These are phyloP conservation scores for Diplodia scrobiculata DNA, from an alignment of 2,329 filamentous ascomycete species.

Conservation along the genomic window DNA sequence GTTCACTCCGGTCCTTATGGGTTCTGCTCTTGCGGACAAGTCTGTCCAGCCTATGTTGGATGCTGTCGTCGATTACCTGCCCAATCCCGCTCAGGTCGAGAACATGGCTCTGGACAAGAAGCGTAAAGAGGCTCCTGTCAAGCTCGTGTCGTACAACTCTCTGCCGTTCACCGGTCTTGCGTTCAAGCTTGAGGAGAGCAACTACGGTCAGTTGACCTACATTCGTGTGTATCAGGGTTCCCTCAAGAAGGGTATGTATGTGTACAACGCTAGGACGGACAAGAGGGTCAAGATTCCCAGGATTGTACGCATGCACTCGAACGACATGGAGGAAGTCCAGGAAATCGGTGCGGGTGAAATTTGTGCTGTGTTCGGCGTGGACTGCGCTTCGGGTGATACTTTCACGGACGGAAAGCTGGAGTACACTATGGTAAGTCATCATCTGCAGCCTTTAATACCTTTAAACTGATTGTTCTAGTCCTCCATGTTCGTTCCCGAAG, in stretches of 20 bases:
- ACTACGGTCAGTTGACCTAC: slow-evolving; percentile 97
- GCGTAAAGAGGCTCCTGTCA: slow-evolving; percentile 75
- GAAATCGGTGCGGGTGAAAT: slow-evolving; percentile 97
- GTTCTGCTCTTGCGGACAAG: slow-evolving; percentile 91
- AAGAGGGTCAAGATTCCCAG: slow-evolving; percentile 96
- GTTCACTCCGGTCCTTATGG: slow-evolving; percentile 96
- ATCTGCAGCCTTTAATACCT: too few species aligned
- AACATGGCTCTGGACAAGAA: slow-evolving; percentile 86
- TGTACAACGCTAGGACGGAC: slow-evolving; percentile 90
- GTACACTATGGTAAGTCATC: slow-evolving; percentile 73
- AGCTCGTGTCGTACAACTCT: slow-evolving; percentile 89
- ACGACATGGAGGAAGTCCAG: slow-evolving; percentile 95
- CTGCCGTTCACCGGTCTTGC: slow-evolving; percentile 92
- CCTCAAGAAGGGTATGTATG: slow-evolving; percentile 81
- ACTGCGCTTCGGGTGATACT: slow-evolving; percentile 95
- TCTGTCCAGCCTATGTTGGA: slow-evolving; percentile 95
- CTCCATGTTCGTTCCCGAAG: slow-evolving; percentile 96
- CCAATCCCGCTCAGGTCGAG: slow-evolving; percentile 84
- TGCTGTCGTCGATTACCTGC: slow-evolving; percentile 92
- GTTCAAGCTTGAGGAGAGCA: slow-evolving; percentile 99
- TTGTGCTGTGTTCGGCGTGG: slow-evolving; percentile 95
- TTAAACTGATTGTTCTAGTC: slow-evolving; percentile 48
- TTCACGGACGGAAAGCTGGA: slow-evolving; percentile 92
- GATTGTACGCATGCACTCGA: slow-evolving; percentile 99
- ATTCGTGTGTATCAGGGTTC: slow-evolving; percentile 97